Evolutionary conservation across 768 basidiomycete species (phyloP).

Genomic region (Mycena belliarum): DNA sequence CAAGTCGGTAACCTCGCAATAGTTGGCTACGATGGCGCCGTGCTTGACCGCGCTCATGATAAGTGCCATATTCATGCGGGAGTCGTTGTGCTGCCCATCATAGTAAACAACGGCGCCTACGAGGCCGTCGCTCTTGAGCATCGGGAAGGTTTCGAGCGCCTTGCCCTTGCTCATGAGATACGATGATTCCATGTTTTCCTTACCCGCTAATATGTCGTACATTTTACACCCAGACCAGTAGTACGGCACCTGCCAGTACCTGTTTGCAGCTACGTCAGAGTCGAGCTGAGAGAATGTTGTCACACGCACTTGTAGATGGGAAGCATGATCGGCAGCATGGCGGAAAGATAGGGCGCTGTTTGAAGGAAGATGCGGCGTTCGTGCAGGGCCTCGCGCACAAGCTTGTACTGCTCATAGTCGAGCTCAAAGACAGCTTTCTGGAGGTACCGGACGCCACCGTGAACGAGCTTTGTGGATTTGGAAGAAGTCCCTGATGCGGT

Average conservation of each 20-base stretch:
- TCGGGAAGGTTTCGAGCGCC: slow-evolving; percentile 92
- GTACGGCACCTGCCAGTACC: slow-evolving; percentile 97
- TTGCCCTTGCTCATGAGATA: slow-evolving; percentile 95
- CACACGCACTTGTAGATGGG: slow-evolving; percentile 84
- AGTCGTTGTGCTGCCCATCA: slow-evolving; percentile 98
- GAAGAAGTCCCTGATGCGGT: slow-evolving; percentile 77
- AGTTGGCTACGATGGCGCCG: slow-evolving; percentile 86
- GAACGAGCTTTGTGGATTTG: slow-evolving; percentile 97
- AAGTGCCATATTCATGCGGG: slow-evolving; percentile 96
- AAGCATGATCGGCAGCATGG: slow-evolving; percentile 95
- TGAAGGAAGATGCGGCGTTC: slow-evolving; percentile 93
- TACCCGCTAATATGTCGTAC: slow-evolving; percentile 93
- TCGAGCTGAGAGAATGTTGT: background rate
- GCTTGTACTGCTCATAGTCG: slow-evolving; percentile 95
- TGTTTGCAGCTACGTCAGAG: slow-evolving; percentile 28
- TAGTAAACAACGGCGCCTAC: slow-evolving; percentile 97
- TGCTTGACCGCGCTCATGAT: slow-evolving; percentile 93
- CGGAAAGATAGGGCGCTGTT: slow-evolving; percentile 90
- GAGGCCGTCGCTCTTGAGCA: slow-evolving; percentile 90
- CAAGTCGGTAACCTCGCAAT: slow-evolving; percentile 80
- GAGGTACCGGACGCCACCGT: slow-evolving; percentile 95
- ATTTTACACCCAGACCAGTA: slow-evolving; percentile 94
- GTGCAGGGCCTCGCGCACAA: slow-evolving; percentile 92
- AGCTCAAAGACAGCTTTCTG: slow-evolving; percentile 96
- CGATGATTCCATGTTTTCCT: slow-evolving; percentile 94